Conservation (phyloP, 257 asterid genomes). For the Vinca minor region DNA sequence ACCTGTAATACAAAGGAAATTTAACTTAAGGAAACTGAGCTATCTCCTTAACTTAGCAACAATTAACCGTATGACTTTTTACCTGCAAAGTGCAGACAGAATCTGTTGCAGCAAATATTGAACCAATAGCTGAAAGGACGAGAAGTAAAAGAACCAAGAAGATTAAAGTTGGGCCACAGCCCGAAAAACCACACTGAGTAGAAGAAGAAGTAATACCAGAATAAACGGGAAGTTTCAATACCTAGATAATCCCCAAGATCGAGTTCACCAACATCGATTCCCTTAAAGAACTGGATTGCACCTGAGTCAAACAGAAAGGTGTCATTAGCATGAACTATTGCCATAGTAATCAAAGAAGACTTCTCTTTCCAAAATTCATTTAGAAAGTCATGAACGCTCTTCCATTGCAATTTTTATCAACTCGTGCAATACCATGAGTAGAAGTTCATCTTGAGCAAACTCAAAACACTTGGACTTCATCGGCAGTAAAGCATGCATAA, state of each 20-base stretch:
- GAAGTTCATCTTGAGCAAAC: neutral
- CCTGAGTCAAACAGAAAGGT: constrained; percentile 16
- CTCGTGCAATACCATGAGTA: neutral
- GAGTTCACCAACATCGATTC: constrained; percentile 21
- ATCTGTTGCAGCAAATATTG: constrained; percentile 45
- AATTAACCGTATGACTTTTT: neutral
- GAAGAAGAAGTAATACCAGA: constrained; percentile 5
- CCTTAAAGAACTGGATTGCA: constrained; percentile 19
- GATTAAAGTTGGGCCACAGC: neutral
- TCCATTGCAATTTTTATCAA: neutral
- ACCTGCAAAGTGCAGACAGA: constrained; percentile 51
- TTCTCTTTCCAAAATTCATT: neutral
- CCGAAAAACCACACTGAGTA: neutral
- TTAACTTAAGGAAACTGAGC: constrained; percentile 3
- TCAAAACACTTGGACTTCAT: neutral
- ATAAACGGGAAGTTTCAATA: constrained; percentile 12
- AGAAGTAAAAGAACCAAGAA: neutral
- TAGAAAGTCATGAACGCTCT: neutral
- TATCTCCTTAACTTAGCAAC: neutral
- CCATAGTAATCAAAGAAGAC: neutral
- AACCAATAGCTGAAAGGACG: constrained; percentile 31
- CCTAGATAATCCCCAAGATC: constrained; percentile 44
- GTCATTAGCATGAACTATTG: neutral
- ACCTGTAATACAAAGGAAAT: constrained; percentile 23
- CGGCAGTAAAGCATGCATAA: neutral